These are phyloP conservation scores for Xerocomus minutiporus DNA, from an alignment of 1,284 basidiomycete genomes.

Conservation along the genomic window DNA sequence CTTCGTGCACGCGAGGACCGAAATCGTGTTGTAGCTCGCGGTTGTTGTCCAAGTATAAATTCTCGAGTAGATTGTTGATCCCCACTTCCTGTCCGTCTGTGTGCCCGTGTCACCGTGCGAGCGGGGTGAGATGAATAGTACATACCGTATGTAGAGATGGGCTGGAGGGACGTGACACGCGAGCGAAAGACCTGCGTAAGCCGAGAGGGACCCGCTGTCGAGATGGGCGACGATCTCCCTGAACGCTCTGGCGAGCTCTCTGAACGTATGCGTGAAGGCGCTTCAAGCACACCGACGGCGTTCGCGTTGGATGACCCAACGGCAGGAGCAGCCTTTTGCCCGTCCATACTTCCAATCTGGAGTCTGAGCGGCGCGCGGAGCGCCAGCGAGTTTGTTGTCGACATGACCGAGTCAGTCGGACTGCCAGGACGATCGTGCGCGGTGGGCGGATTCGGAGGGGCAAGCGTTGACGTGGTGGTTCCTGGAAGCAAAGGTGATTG, in stretches of 20 bases:
- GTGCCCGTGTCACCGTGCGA: conserved; percentile 2
- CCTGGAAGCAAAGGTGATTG: conserved; percentile 33
- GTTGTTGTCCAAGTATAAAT: conserved; percentile 83
- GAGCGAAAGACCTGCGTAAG: conserved; percentile 43
- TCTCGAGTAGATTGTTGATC: conserved; percentile 81
- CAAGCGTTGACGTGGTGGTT: conserved; percentile 22
- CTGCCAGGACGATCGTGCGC: conserved; percentile 55
- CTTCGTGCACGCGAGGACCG: conserved; percentile 79
- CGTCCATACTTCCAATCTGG: conserved; percentile 63
- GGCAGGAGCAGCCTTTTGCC: conserved; percentile 79
- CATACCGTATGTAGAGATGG: conserved; percentile 71
- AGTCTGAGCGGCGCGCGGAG: conserved; percentile 57
- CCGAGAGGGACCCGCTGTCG: conserved; percentile 49
- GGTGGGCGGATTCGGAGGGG: conserved; percentile 34
- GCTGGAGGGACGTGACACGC: conserved; percentile 46
- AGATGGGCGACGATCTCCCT: conserved; percentile 66
- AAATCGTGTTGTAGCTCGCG: conserved; percentile 85
- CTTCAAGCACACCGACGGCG: conserved; percentile 71
- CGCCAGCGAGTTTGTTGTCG: conserved; percentile 59
- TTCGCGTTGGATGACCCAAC: conserved; percentile 76
- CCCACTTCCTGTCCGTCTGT: conserved; percentile 83
- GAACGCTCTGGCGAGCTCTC: conserved; percentile 65
- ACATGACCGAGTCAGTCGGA: conserved; percentile 69
- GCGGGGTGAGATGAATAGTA: not conserved
- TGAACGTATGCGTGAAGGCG: conserved; percentile 56